phyloP scores from a whole-genome alignment of 192 early-diverging fungal species.

The Gigaspora rosea region DNA sequence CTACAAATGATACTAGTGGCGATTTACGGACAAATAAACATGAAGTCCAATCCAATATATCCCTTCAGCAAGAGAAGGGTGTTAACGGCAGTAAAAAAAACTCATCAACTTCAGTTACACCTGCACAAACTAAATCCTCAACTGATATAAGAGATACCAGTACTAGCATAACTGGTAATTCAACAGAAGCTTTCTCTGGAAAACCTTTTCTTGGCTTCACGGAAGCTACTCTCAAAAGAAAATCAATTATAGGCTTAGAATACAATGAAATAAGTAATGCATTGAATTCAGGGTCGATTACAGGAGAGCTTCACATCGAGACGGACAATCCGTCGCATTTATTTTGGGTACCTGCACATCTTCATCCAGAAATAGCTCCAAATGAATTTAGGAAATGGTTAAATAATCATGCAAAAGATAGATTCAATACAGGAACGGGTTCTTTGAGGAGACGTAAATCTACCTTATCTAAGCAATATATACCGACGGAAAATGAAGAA shows the following conservation, averaged over 20 bases:
- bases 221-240: conserved; percentile 22
- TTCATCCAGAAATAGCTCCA: conserved; percentile 50
- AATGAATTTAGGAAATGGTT: conserved; percentile 51
- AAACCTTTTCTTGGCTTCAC: not conserved
- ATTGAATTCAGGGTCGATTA: not conserved
- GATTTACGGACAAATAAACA: no score
- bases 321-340: conserved; percentile 46
- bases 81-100: no score
- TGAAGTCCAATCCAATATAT: no score
- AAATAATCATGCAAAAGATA: conserved; percentile 41
- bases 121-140: no score
- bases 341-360: conserved; percentile 51
- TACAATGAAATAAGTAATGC: not conserved
- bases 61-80: no score
- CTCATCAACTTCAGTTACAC: no score
- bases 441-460: conserved; percentile 44
- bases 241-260: conserved; percentile 22
- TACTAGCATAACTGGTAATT: not conserved
- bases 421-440: conserved; percentile 27
- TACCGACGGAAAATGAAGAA: conserved; percentile 37
- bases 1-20: no score
- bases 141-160: no score
- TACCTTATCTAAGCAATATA: conserved; percentile 44
- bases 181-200: not conserved
- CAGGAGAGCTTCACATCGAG: conserved; percentile 44